Percentiles rank a stretch among this genome's conserved stretches.
These are phyloP conservation scores for Coprinellus aureogranulatus DNA, from an alignment of 768 basidiomycete genomes.

Conservation along the genomic window DNA sequence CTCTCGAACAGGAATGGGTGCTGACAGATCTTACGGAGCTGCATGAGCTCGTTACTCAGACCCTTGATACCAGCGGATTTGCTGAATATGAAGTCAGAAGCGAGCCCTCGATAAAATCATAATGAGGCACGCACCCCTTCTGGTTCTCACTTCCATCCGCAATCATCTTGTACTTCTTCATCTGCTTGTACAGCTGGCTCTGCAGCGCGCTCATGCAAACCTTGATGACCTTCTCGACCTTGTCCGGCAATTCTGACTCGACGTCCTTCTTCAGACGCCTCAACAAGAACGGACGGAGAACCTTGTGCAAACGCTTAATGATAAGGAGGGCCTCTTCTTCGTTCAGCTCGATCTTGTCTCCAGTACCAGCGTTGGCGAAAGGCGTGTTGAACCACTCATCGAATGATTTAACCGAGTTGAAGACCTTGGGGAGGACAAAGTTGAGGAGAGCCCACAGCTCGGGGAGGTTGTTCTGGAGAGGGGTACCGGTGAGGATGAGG, in stretches of 20 bases:
- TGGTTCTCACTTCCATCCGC: constrained; percentile 68
- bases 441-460: constrained; percentile 95
- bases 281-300: constrained; percentile 90
- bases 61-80: constrained; percentile 84
- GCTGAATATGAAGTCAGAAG: too few species aligned
- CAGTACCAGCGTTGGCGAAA: constrained; percentile 95
- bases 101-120: too few species aligned
- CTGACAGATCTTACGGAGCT: constrained; percentile 96
- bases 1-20: constrained; percentile 96
- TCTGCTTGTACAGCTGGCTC: constrained; percentile 90
- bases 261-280: constrained; percentile 95
- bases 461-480: constrained; percentile 94
- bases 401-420: constrained; percentile 98
- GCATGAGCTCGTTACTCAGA: constrained; percentile 93
- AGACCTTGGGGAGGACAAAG: constrained; percentile 91
- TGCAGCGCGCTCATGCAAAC: constrained; percentile 92
- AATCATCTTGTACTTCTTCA: constrained; percentile 98
- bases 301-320: constrained; percentile 94
- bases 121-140: too few species aligned
- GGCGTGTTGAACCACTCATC: constrained; percentile 99
- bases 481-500: constrained; percentile 92
- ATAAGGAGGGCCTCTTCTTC: constrained; percentile 99
- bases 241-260: constrained; percentile 92
- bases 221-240: constrained; percentile 98
- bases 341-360: constrained; percentile 97